Base-by-base conservation (phyloP, 768 basidiomycete species). In the Asterophora parasitica region DNA sequence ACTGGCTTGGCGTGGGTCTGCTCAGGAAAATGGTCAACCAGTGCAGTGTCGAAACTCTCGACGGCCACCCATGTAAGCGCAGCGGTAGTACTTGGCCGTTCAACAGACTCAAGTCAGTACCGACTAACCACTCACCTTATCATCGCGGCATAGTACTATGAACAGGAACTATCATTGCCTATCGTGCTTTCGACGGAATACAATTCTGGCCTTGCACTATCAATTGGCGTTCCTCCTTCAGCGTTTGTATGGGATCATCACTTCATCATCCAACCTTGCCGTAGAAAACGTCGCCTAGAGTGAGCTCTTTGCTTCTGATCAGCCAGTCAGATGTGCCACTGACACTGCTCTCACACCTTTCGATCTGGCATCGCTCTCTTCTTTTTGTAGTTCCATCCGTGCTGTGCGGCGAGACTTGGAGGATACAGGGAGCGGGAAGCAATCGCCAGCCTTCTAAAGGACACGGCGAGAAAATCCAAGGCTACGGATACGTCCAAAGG, bases 391-490 rank as follows among this genome's bases (percentile, higher is more conserved):
- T 47, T 79, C 82, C 59, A 78, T 92, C 58, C 77, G 76, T 26
- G 74, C 81, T 32, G 77, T 85, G 30, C 78, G 82, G 44, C 77
- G 74, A 52, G 76, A 76, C 33, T 72, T 78, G 43, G 83, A 89
- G 49, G 80, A 83, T 60, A 79, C 58, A 74, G 76, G 58, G 80
- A 88, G 62, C 79, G 81, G 39, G 76, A 82, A 52, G 79, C 84
- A 7, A 81, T 81, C 6, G 65, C 74, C 49, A 66, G 64, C 44
- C 65, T 94, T 37, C 75, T 95, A 56, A 76, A 75, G 53, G 84
- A 89, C 48, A 73, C 77, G 12, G 87, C 86, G 11, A 73, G 72
- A 60, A 79, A 78, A 57, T 83, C 82, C 58, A 74, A 73, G 51
- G 73, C 81, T 30, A 64, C 74, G 19, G 90, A 94, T 64, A 75